Evolutionary conservation across 192 early-diverging fungal genomes (phyloP), one percentile per base, ranked within the genome.

Genomic region (Hyaloraphidium curvatum): DNA sequence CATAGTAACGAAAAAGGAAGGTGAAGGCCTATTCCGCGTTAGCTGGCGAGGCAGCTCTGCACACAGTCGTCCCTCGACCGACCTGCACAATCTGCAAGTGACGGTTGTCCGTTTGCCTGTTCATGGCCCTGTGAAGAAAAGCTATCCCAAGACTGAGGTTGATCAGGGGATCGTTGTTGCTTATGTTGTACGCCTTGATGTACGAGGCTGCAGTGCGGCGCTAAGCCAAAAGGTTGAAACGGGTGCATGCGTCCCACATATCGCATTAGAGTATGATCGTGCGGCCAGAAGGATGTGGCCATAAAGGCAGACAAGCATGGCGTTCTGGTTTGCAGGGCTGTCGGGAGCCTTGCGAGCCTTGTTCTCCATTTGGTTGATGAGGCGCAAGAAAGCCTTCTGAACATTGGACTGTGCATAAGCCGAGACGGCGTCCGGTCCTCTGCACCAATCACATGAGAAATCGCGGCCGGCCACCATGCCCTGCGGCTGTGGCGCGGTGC

Each of bases 21-120:
- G 75, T 67, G 55, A 86, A 76, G 9, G 71, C 79, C 22, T 56
- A 14, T 2, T 27, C 13, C 55, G 27, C 4, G 14, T 9, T 7
- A 59, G 29, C 28, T 50, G 7, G 5, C 21, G 37, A 39, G 3
- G 28, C n/a, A n/a, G 0, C 31, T n/a, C 17, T 61, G 59, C 60
- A 63, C 25, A 50, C 25, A 1, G 53, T 37, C 23, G 43, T 19
- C 31, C 0, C 23, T 27, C 9, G 4, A 14, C 23, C 13, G 19
- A 61, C 71, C 39, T 76, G 77, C 2, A 75, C 53, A 40, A 89
- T 62, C 31, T 81, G 75, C 43, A 75, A 35, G 50, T 86, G 84
- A 50, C 87, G 66, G 59, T 82, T 78, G 29, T 76, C 73, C 1
- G 72, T 71, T 51, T 79, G 69, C 14, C 86, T 65, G 54, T 82